phyloP scores from a whole-genome alignment of 1,139 yeast genomes.

The Pichia norvegensis region DNA sequence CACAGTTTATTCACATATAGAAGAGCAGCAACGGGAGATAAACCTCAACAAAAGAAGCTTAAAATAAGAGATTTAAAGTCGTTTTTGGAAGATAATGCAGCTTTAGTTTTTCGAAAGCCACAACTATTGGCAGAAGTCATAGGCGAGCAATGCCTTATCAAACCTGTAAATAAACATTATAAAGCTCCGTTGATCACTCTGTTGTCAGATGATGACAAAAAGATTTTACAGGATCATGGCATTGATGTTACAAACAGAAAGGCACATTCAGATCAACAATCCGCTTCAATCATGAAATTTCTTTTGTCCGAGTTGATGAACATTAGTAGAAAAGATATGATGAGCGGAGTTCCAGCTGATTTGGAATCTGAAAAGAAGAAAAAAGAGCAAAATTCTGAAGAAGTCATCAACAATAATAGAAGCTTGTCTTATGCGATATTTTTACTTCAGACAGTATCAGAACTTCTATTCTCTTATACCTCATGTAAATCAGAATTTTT shows the following conservation, averaged over 20 bases:
- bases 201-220: conserved; percentile 20
- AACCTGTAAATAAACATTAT: conserved; percentile 39
- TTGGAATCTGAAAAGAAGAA: conserved; percentile 23
- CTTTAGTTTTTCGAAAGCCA: conserved; percentile 54
- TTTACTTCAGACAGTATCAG: conserved; percentile 60
- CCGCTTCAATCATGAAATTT: conserved; percentile 56
- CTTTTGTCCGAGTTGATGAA: conserved; percentile 60
- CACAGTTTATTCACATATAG: conserved; percentile 24
- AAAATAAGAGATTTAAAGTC: conserved; percentile 38
- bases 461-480: conserved; percentile 69
- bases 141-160: conserved; percentile 41
- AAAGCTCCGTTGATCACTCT: conserved; percentile 18
- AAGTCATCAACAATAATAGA: conserved; percentile 28
- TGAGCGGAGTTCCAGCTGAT: conserved; percentile 11
- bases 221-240: conserved; percentile 18
- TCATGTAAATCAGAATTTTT: conserved; percentile 76
- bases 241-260: conserved; percentile 26
- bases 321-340: conserved; percentile 28
- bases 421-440: conserved; percentile 61
- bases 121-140: conserved; percentile 46
- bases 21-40: background rate
- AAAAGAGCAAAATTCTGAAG: conserved; percentile 18
- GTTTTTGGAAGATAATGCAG: conserved; percentile 48
- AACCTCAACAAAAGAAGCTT: conserved; percentile 4
- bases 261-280: conserved; percentile 10